Percentiles rank a stretch among this genome's conserved stretches.
These are phyloP conservation scores for Cercospora nicotianae DNA, from an alignment of 2,329 filamentous ascomycete genomes.

Conservation along the genomic window DNA sequence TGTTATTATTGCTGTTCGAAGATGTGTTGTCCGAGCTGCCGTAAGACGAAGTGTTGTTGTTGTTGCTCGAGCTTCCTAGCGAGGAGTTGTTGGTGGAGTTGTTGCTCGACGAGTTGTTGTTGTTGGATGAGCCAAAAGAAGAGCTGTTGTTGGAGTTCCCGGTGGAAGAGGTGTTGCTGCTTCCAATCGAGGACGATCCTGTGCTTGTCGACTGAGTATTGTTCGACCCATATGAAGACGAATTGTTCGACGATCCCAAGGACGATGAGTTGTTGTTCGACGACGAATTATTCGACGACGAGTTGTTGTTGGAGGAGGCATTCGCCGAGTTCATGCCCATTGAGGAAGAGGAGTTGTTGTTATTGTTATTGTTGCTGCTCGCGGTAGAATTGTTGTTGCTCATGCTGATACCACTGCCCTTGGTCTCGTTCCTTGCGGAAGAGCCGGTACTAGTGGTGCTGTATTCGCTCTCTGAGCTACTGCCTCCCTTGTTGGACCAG, in stretches of 20 bases:
- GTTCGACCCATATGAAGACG: not conserved
- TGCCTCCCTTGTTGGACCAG: conserved; percentile 23
- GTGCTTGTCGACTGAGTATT: conserved; percentile 7
- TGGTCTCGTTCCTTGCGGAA: conserved; percentile 11
- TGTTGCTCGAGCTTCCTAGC: conserved; percentile 4
- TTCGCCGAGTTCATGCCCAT: conserved; percentile 9
- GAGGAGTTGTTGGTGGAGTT: conserved; percentile 11
- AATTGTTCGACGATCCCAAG: conserved; percentile 6
- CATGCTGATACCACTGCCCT: conserved; percentile 4
- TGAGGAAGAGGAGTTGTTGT: not conserved
- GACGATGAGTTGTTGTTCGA: conserved; percentile 13
- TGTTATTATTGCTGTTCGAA: conserved; percentile 8
- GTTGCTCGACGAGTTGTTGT: conserved; percentile 3
- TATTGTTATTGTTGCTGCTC: conserved; percentile 12
- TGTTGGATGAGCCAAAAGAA: conserved; percentile 7
- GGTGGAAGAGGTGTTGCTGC: conserved; percentile 11
- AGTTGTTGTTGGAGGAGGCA: conserved; percentile 13
- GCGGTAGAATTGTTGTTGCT: conserved; percentile 2
- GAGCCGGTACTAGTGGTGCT: conserved; percentile 20
- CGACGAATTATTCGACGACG: conserved; percentile 14
- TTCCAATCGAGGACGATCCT: conserved; percentile 8
- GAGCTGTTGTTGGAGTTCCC: conserved; percentile 4
- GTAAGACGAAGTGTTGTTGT: conserved; percentile 6
- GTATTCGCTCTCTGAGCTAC: conserved; percentile 22
- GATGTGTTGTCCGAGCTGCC: conserved; percentile 6